Base-by-base conservation (phyloP, 441 rosid species). In the Codiaeum variegatum region DNA sequence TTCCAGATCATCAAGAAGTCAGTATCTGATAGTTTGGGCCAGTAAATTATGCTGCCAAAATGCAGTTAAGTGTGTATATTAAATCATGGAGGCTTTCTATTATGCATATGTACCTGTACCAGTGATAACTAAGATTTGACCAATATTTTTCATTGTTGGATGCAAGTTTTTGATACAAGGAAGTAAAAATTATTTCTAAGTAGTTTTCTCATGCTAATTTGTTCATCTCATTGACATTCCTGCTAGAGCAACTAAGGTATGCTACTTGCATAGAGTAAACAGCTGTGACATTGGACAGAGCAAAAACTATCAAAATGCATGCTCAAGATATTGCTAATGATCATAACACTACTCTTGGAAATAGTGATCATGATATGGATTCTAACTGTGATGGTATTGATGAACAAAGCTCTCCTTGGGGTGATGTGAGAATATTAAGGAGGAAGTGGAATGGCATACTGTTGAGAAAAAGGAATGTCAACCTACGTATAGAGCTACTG, bases 1-100 rank as follows among this genome's bases (percentile, higher is more conserved):
- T 67, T 79, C 56, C 83, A 86, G 79, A 85, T 80, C 76, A 73
- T 90, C 79, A 87, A 85, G 75, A 90, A 85, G 77, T 82, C 91
- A 23, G 46, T 89, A 64, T 85, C 90, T 5, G 73, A 81, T 62
- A 72, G 90, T 73, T 85, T 91, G 68, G 96, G 94, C 31, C 85
- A 82, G 83, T 93, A 80, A 90, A 75, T 23, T 66, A 52, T 32
- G 67, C 34, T 54, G 62, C 72, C 62, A 49, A 70, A 70, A 10
- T 59, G 58, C 38, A 60, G 19, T 63, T 5, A 18, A 18, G 55
- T 36, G 29, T 71, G 54, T 71, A 72, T 70, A 15, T 79, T 26
- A 44, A 2, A 28, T 47, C 21, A 66, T 47, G 52, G 64, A 42
- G 46, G 18, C 60, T 58, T 58, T 4, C 28, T 47, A 18, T n/a